Evolutionary conservation across 2,329 filamentous ascomycete species (phyloP).

Genomic region (Exophiala calicioides): DNA sequence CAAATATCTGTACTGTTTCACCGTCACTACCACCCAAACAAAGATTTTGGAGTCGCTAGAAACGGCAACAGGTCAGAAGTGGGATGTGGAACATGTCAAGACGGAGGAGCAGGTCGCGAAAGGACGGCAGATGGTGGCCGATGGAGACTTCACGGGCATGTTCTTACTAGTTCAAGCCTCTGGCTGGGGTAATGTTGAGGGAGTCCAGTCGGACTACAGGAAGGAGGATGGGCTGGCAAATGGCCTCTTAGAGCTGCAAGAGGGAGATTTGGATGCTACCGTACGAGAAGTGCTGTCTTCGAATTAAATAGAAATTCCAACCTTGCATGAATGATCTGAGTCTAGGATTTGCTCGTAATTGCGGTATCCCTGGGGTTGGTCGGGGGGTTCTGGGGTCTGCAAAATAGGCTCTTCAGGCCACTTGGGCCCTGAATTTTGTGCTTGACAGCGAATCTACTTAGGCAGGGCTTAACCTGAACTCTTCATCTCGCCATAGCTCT

Average conservation of each 20-base stretch:
- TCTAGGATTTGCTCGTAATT: no score
- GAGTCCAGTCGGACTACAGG: constrained; percentile 7
- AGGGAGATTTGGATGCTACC: constrained; percentile 1
- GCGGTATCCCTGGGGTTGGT: no score
- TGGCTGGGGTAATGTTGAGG: constrained; percentile 3
- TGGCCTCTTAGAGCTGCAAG: not conserved
- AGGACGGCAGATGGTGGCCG: constrained; percentile 46
- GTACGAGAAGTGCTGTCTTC: no score
- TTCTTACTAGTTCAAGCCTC: constrained; percentile 13
- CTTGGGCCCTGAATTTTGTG: no score
- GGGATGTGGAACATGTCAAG: constrained; percentile 30
- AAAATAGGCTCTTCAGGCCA: no score
- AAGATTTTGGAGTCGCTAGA: constrained; percentile 36
- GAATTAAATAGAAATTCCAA: no score
- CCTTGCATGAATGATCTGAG: no score
- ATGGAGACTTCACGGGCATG: constrained; percentile 39
- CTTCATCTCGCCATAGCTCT: no score
- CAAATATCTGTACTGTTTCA: constrained; percentile 48
- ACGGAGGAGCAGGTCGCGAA: constrained; percentile 34
- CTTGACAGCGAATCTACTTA: no score
- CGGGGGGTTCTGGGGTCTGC: no score
- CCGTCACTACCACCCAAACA: constrained; percentile 48
- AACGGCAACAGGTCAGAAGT: constrained; percentile 7
- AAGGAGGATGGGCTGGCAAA: constrained; percentile 13
- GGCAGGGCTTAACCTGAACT: no score